Conservation (phyloP, 768 basidiomycete species). For the Suillus bovinus region DNA sequence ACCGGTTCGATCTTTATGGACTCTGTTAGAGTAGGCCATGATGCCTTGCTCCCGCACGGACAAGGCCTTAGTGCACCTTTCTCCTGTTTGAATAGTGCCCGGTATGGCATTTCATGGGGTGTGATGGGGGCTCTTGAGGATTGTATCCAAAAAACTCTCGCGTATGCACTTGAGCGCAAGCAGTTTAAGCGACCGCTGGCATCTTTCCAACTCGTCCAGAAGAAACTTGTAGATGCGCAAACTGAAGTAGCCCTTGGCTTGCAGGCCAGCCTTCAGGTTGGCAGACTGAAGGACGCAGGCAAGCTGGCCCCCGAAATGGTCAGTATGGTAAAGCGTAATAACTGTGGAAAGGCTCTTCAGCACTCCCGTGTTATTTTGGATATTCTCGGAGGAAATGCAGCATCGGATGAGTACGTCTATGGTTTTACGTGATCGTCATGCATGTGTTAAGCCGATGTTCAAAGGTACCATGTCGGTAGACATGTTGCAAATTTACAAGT, state of each 20-base stretch:
- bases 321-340: slow-evolving; percentile 92
- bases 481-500: slow-evolving; percentile 95
- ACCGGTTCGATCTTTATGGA: slow-evolving; percentile 94
- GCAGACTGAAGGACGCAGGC: slow-evolving; percentile 82
- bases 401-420: slow-evolving; percentile 78
- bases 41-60: slow-evolving; percentile 75
- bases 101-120: slow-evolving; percentile 91
- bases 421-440: background rate
- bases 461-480: slow-evolving; percentile 88
- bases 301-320: slow-evolving; percentile 87
- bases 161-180: slow-evolving; percentile 85
- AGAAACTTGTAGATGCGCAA: slow-evolving; percentile 94
- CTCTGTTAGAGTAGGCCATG: slow-evolving; percentile 73
- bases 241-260: slow-evolving; percentile 82
- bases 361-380: slow-evolving; percentile 83
- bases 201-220: slow-evolving; percentile 96
- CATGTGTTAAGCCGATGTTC: background rate
- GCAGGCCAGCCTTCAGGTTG: slow-evolving; percentile 75
- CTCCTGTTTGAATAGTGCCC: slow-evolving; percentile 88
- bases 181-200: slow-evolving; percentile 91
- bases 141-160: slow-evolving; percentile 73
- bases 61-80: slow-evolving; percentile 84
- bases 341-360: slow-evolving; percentile 89
- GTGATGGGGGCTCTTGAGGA: slow-evolving; percentile 96
- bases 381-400: slow-evolving; percentile 92